Base-by-base conservation (phyloP, 768 basidiomycete species). In the Boletales sp. region DNA sequence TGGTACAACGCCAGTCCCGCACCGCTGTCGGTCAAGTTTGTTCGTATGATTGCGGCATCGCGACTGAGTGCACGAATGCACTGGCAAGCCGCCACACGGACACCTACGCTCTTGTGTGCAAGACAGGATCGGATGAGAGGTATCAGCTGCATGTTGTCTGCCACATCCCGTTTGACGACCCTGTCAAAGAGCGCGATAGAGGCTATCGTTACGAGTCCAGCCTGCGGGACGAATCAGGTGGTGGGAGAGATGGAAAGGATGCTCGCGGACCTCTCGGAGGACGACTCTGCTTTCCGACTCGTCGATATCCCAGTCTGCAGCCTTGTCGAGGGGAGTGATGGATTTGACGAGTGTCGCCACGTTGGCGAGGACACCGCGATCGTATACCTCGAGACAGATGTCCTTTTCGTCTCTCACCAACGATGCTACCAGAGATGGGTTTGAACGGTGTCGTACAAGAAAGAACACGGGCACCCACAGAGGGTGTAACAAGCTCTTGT, bases 1-100 rank as follows among this genome's bases (percentile, higher is more conserved):
- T 77, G 68, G 54, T 89, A 83, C 5, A 97, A 74, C 9, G 79
- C 76, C 64, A 84, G 72, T 0, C 90, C 92, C 4, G 94, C 71
- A 1, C 87, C 89, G 30, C 80, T 82, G 59, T 97, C 94, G 4
- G 91, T 81, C 15, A 97, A 77, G 51, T 83, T 90, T 31, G 94
- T 97, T 29, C 91, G 74, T 29, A 94, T 72, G 10, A 93, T 86
- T 0, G 83, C 79, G 2, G 94, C 84, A 8, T 84, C 84, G 19
- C 95, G 79, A 36, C 83, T 83, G 35, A 98, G 73, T 0, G 88
- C 87, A 14, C 94, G 75, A 1, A 91, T 77, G 55, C 87, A 87
- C 58, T 95, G 94, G 59, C 90, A 93, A 0, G 90, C 88, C 0
- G 90, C 90, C 40, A 88, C 90, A 7, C 93, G 81, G 4, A 94